Evolutionary conservation across 2,329 filamentous ascomycete genomes (phyloP).

Genomic region (Triangularia setosa): DNA sequence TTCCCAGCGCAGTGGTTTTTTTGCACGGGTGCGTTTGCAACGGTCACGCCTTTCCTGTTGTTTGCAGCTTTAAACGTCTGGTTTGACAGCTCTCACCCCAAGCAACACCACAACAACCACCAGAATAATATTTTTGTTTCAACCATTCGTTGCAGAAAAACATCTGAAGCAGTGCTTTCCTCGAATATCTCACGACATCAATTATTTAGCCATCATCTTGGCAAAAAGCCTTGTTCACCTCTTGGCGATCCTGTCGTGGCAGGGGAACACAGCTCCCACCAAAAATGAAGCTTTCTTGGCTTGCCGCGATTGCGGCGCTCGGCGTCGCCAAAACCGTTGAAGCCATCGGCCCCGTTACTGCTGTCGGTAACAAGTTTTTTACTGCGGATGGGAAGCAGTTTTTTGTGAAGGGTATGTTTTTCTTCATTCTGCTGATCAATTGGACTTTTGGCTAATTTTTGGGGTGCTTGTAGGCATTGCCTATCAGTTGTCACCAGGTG

Average conservation of each 20-base stretch:
- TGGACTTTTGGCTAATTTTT: conserved; percentile 3
- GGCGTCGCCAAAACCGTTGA: conserved; percentile 28
- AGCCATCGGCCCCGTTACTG: conserved; percentile 42
- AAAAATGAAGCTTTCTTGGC: conserved; percentile 38
- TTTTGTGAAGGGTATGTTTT: conserved; percentile 68
- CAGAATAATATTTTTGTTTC: background rate
- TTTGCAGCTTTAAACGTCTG: background rate
- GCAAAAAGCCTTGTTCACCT: background rate
- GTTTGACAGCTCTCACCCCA: background rate
- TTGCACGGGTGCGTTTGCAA: background rate
- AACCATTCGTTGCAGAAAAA: background rate
- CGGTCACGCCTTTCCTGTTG: background rate
- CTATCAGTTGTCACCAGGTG: conserved; percentile 55
- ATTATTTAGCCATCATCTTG: background rate
- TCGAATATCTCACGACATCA: background rate
- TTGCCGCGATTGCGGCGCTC: conserved; percentile 34
- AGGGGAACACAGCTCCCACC: background rate
- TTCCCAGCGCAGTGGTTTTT: background rate
- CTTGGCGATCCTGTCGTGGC: background rate
- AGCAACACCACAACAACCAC: background rate
- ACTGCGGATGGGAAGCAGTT: conserved; percentile 75
- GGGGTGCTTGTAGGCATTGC: conserved; percentile 57
- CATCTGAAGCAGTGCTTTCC: background rate
- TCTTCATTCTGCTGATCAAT: background rate
- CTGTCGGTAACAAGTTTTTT: conserved; percentile 80